Percentiles rank a stretch among this genome's conserved stretches.
phyloP scores from a whole-genome alignment of 2,329 filamentous ascomycete species.

The Claviceps spartinae region DNA sequence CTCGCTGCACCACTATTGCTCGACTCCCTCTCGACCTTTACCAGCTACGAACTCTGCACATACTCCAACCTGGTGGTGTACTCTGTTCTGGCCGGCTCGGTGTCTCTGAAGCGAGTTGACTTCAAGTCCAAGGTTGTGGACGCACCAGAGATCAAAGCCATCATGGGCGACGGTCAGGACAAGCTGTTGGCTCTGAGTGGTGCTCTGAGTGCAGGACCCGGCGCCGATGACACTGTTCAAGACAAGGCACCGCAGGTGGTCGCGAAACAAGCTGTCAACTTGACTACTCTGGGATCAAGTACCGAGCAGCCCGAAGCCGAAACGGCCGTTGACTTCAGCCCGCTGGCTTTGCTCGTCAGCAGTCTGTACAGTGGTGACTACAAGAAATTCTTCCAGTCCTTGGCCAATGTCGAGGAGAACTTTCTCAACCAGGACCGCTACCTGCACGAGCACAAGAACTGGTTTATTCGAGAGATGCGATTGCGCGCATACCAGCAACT shows the following conservation, averaged over 20 bases:
- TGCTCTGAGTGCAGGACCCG: slow-evolving; percentile 66
- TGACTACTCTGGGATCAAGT: slow-evolving; percentile 66
- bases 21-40: slow-evolving; percentile 95
- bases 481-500: slow-evolving; percentile 93
- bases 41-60: slow-evolving; percentile 94
- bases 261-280: slow-evolving; percentile 61
- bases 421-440: slow-evolving; percentile 93
- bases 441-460: slow-evolving; percentile 86
- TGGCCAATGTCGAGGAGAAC: slow-evolving; percentile 81
- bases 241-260: slow-evolving; percentile 37
- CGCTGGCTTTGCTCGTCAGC: slow-evolving; percentile 75
- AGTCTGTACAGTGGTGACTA: slow-evolving; percentile 92
- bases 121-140: slow-evolving; percentile 99
- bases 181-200: slow-evolving; percentile 73
- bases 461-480: slow-evolving; percentile 98
- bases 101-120: slow-evolving; percentile 90
- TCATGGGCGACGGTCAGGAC: slow-evolving; percentile 80
- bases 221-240: slow-evolving; percentile 65
- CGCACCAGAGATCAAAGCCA: slow-evolving; percentile 94
- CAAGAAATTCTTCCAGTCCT: slow-evolving; percentile 79
- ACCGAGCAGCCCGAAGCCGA: slow-evolving; percentile 66
- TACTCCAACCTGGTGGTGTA: slow-evolving; percentile 93
- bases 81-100: slow-evolving; percentile 84
- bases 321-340: slow-evolving; percentile 73
- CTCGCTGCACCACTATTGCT: slow-evolving; percentile 83